Percentiles rank a stretch among this genome's conserved stretches.
phyloP scores from a whole-genome alignment of 257 asterid genomes.

The Capsicum rhomboideum region DNA sequence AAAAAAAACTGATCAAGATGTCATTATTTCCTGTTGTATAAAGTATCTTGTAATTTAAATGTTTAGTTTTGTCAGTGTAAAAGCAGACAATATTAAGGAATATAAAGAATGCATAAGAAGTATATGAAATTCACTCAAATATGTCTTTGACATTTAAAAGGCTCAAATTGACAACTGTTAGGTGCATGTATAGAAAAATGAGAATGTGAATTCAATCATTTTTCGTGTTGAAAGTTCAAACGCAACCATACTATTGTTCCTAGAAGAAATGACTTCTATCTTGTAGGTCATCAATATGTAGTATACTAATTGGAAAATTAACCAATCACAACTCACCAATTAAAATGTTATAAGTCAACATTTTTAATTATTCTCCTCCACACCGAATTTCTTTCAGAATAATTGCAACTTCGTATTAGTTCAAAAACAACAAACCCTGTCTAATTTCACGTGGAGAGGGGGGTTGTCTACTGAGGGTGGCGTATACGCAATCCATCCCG shows the following conservation, averaged over 20 bases:
- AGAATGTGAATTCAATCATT: slow-evolving; percentile 1
- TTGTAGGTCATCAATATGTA: neutral
- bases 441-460: too few relatives aligned
- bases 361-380: neutral
- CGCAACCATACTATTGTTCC: neutral
- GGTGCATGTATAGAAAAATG: neutral
- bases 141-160: neutral
- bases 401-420: neutral
- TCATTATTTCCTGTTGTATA: neutral
- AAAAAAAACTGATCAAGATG: neutral
- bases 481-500: too few relatives aligned
- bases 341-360: neutral
- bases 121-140: slow-evolving; percentile 1
- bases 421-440: neutral
- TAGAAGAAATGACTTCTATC: neutral
- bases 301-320: neutral
- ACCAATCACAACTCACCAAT: neutral
- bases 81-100: neutral
- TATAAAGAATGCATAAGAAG: neutral
- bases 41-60: neutral
- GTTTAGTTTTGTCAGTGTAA: neutral
- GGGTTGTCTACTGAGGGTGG: too few relatives aligned
- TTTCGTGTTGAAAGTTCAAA: neutral
- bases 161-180: neutral
- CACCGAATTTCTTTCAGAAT: neutral